Base-by-base conservation (phyloP, 2,329 filamentous ascomycete genomes). In the Aspergillus pseudoglaucus region DNA sequence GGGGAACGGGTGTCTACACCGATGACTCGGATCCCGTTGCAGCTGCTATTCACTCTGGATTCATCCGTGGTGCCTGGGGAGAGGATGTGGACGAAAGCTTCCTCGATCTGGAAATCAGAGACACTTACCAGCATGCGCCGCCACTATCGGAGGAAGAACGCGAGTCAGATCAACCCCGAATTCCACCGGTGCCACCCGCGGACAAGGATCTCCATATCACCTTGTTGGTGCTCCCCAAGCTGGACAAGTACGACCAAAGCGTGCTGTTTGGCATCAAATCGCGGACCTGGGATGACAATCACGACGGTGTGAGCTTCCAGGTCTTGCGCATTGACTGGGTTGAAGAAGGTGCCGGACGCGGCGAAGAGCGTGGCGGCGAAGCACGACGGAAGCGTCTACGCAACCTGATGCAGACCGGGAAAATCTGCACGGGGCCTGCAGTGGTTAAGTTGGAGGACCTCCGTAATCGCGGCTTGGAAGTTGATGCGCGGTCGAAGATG, bases 1-100 rank as follows among this genome's bases (percentile, higher is more conserved):
- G 91, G 90, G 93, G 93, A 1, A 93, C 89, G 0, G 90, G 94
- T 33, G 80, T 98, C 6, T 97, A 97, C 64, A 95, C 90, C 0
- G 93, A 98, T 58, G 93, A 98, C 67, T 95, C 90, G 0, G 93
- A 98, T 62, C 83, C 93, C 0, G 79, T 98, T 20, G 91, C 90
- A 0, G 90, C 91, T 2, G 91, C 90, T 50, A 91, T 98, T 41
- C 93, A 98, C 65, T 84, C 84, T 1, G 93, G 93, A 3, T 97
- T 90, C 83, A 86, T 98, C 56, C 83, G 85, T 38, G 91, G 91
- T 30, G 88, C 90, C 59, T 95, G 90, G 86, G 76, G 82, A 4
- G 83, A 90, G 6, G 85, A 88, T 32, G 80, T 93, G 1, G 87
- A 93, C 57, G 75, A 81, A 1, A 73, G 76, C 10, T 73, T 91